Conservation (phyloP, 2,329 filamentous ascomycete genomes). For the Cercospora beticola region DNA sequence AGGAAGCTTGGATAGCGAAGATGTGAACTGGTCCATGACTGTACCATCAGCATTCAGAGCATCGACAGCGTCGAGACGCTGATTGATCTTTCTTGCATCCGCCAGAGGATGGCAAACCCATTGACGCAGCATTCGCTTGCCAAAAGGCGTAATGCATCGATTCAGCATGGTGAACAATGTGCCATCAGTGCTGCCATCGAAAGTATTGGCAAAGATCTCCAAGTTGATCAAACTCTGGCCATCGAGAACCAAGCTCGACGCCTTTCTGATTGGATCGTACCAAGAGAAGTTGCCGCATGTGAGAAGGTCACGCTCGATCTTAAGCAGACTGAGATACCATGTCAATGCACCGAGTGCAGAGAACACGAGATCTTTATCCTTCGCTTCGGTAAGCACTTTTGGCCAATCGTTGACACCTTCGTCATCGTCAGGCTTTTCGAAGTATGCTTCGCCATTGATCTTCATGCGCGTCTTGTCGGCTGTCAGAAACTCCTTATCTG, state of each 20-base stretch:
- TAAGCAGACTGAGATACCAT: constrained; percentile 78
- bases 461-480: constrained; percentile 79
- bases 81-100: constrained; percentile 84
- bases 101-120: constrained; percentile 97
- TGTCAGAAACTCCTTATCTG: constrained; percentile 85
- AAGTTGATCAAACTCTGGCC: constrained; percentile 96
- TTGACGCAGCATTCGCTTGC: constrained; percentile 90
- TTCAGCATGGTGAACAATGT: constrained; percentile 90
- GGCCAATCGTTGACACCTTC: constrained; percentile 71
- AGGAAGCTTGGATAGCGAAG: constrained; percentile 85
- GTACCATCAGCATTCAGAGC: constrained; percentile 80
- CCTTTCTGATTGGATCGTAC: constrained; percentile 91
- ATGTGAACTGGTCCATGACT: constrained; percentile 82
- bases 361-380: constrained; percentile 79
- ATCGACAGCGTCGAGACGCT: constrained; percentile 89
- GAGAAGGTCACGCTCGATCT: constrained; percentile 82
- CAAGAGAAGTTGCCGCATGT: constrained; percentile 87
- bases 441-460: constrained; percentile 77
- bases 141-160: constrained; percentile 92
- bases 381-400: constrained; percentile 66
- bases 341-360: constrained; percentile 87
- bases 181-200: constrained; percentile 79
- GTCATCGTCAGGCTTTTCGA: constrained; percentile 57
- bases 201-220: constrained; percentile 93
- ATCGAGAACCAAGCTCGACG: constrained; percentile 84